Conservation (phyloP, 2,329 filamentous ascomycete species). For the Penicillium sp. region DNA sequence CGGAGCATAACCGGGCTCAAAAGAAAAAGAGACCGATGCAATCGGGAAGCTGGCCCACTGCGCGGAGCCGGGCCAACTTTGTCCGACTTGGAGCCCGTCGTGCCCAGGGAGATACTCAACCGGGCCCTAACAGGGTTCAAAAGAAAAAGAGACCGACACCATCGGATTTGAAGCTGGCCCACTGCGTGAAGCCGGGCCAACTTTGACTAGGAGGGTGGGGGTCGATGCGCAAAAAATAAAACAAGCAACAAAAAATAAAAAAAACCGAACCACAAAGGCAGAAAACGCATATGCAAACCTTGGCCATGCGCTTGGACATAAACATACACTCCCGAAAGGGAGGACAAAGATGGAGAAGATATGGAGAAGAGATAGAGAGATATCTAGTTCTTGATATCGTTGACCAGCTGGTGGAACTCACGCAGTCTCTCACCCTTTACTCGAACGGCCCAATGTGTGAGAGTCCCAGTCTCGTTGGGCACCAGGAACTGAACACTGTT, state of each 20-base stretch:
- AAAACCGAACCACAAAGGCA: neutral
- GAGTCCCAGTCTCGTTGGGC: conserved; percentile 57
- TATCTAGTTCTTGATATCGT: conserved; percentile 23
- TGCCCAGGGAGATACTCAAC: neutral
- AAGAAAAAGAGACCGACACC: neutral
- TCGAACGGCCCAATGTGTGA: conserved; percentile 71
- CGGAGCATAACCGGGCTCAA: neutral
- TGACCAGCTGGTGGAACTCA: conserved; percentile 14
- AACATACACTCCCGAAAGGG: conserved; percentile 6
- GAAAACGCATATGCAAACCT: conserved; percentile 5
- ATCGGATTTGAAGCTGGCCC: neutral
- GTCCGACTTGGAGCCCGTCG: neutral
- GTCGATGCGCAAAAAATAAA: neutral
- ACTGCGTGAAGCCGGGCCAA: neutral
- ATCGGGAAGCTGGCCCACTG: no score
- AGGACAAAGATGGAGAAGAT: conserved; percentile 1
- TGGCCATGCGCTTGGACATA: conserved; percentile 10
- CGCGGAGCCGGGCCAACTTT: no score
- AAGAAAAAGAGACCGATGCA: no score
- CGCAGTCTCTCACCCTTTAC: conserved; percentile 52
- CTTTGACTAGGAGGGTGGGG: neutral
- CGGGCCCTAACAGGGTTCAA: neutral
- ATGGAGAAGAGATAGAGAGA: neutral
- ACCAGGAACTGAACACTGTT: conserved; percentile 48
- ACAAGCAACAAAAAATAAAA: neutral